Conservation (phyloP, 177 flowering plant genomes). For the Vitis hybrid region DNA sequence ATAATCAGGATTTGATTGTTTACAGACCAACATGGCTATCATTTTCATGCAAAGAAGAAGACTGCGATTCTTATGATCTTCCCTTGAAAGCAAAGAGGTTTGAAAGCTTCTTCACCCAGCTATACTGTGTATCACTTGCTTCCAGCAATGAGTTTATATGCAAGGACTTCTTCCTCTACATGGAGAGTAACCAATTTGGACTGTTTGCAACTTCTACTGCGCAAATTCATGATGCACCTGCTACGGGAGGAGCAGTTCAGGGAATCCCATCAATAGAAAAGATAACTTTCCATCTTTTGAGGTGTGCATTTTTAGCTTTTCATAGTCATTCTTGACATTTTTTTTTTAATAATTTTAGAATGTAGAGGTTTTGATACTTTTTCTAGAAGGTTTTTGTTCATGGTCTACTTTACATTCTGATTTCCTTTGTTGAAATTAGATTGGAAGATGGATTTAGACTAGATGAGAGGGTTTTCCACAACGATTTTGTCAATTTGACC, state of each 20-base stretch:
- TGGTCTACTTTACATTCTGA: constrained; percentile 1
- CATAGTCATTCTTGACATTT: not conserved
- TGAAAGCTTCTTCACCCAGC: constrained; percentile 82
- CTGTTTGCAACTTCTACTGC: constrained; percentile 92
- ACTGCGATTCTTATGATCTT: constrained; percentile 58
- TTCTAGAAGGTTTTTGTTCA: not conserved
- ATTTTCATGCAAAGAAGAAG: constrained; percentile 70
- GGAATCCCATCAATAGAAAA: constrained; percentile 88
- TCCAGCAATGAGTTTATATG: constrained; percentile 83
- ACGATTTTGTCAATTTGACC: constrained; percentile 82
- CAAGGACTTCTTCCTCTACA: constrained; percentile 93
- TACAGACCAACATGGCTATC: constrained; percentile 89
- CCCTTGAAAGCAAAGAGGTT: constrained; percentile 73
- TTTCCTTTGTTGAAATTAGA: constrained; percentile 31
- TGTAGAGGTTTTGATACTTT: not conserved
- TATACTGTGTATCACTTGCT: constrained; percentile 76
- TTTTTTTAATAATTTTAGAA: not conserved
- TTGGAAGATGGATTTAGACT: constrained; percentile 81
- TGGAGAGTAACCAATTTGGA: constrained; percentile 80
- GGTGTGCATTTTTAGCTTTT: constrained; percentile 46
- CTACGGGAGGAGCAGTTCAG: constrained; percentile 69
- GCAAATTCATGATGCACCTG: constrained; percentile 79
- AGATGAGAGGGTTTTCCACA: constrained; percentile 79
- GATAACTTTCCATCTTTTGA: constrained; percentile 86
- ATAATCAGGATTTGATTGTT: constrained; percentile 84